A percentile compares a stretch with the other conserved stretches of the same genome.
Conservation (phyloP, 129 eudicot species). For the Sambucus nigra region DNA sequence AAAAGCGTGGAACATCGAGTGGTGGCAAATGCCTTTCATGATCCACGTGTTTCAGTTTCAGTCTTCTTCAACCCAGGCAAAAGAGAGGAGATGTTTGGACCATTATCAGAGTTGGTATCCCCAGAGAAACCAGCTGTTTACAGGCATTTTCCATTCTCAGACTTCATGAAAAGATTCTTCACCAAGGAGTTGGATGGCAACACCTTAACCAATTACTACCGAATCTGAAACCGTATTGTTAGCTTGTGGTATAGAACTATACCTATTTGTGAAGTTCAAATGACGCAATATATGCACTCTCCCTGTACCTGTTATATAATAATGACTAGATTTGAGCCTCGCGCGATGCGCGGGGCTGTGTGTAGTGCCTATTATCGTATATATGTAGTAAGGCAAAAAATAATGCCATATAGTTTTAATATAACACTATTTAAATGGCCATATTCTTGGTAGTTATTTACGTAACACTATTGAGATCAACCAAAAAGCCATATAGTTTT, state of each 20-base stretch:
- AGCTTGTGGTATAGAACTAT: background rate
- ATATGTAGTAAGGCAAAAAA: too few species aligned
- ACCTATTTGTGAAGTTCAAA: background rate
- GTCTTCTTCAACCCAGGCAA: conserved; percentile 39
- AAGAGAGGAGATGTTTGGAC: conserved; percentile 37
- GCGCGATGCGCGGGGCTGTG: too few species aligned
- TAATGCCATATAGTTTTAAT: too few species aligned
- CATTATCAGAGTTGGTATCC: conserved; percentile 41
- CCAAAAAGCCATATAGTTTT: too few species aligned
- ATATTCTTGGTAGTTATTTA: too few species aligned
- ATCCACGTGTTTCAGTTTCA: conserved; percentile 46
- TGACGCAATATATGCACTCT: background rate
- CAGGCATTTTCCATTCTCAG: conserved; percentile 21
- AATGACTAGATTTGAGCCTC: too few species aligned
- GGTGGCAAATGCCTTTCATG: conserved; percentile 34
- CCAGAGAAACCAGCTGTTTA: conserved; percentile 43
- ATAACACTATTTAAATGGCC: too few species aligned
- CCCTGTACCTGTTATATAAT: too few species aligned
- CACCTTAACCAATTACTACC: conserved; percentile 38
- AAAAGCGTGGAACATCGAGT: conserved; percentile 55
- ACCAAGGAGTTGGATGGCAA: conserved; percentile 49
- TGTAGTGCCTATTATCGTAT: too few species aligned
- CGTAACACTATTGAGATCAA: too few species aligned
- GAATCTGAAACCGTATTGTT: conserved; percentile 15
- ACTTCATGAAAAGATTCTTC: conserved; percentile 45